Base-by-base conservation (phyloP, 176 grass and related monocot genomes). In the Puccinellia tenuiflora region DNA sequence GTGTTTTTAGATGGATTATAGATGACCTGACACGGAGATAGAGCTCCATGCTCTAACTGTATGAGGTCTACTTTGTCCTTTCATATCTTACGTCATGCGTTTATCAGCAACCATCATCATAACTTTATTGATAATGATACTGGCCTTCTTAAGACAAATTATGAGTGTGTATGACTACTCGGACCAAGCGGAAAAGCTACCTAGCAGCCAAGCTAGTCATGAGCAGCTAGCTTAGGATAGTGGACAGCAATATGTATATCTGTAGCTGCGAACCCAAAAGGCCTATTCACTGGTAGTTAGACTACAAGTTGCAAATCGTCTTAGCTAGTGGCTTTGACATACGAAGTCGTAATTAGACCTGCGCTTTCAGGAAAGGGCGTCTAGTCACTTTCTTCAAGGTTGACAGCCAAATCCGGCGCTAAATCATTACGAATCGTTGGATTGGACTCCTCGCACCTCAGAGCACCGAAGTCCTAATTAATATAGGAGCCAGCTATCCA, bases 351-450 rank as follows among this genome's bases (percentile, higher is more conserved):
- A 40, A 82, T 82, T 59, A 68, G 85, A 81, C 68, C 7, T 45
- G 68, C 16, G 11, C 40, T 37, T 20, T 39, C 25, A 26, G 18
- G 34, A 56, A 26, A 42, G 67, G 66, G 66, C 25, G 5, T 35
- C 17, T 3, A 71, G 66, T 39, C 51, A 82, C 79, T 55, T 69
- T 81, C 62, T 68, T 21, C 22, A 28, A 4, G 51, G 71, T 82
- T 82, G 79, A 66, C 79, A 54, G 24, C 33, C 66, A 43, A 45
- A 81, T 57, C 51, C 10, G 10, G 66, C 16, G 35, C 80, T n/a
- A 56, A 72, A 82, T 82, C 80, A 82, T 82, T 59, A 59, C 66
- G 73, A 20, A 82, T 55, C 48, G 5, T 54, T 29, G 17, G 48
- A 71, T 21, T 30, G n/a, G 64, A 70, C 79, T 3, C 1, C 2